Evolutionary conservation across 805 yeast genomes (phyloP), one percentile per base, ranked within the genome.

Genomic region (Metschnikowia lunata): DNA sequence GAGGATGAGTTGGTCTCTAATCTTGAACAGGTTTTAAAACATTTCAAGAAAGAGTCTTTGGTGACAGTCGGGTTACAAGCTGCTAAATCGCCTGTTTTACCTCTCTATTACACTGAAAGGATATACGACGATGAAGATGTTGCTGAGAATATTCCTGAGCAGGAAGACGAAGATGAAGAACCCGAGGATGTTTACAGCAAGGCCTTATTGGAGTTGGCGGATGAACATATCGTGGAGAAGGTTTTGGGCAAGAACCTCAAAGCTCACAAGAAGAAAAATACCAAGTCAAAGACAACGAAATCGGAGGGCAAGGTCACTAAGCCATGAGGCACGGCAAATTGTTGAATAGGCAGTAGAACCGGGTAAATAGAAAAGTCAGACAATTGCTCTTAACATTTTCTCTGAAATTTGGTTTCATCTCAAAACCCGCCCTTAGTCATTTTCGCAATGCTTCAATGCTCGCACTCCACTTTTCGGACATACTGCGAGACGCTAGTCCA

Each of bases 191-290:
- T 59, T 15, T 52, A 43, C 60, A 59, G 61, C 47, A 78, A 78
- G 60, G 88, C 88, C 34, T 78, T 90, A 68, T 75, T 87, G 59
- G 96, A 90, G 71, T 69, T 79, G 61, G 86, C 89, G 54, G 84
- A 85, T 45, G 84, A 83, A 55, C 89, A 86, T 50, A 82, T 79
- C 18, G 90, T 83, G 45, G 69, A 76, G 35, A 73, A 77, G 55
- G 70, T 85, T 48, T 74, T 86, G 61, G 82, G 83, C 37, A 75
- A 78, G 53, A 77, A 79, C 60, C 66, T 74, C 48, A 41, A 37
- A 28, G 39, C 42, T 30, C 42, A 46, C 44, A 43, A 49, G 45
- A 45, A 45, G 43, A 72, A 69, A 31, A 57, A 46, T 50, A 49
- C 44, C 42, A 48, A 35, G 36, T 35, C 35, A n/a, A 43, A 42